phyloP scores from a whole-genome alignment of 163 green algal genomes.

The Scenedesmus sp. region DNA sequence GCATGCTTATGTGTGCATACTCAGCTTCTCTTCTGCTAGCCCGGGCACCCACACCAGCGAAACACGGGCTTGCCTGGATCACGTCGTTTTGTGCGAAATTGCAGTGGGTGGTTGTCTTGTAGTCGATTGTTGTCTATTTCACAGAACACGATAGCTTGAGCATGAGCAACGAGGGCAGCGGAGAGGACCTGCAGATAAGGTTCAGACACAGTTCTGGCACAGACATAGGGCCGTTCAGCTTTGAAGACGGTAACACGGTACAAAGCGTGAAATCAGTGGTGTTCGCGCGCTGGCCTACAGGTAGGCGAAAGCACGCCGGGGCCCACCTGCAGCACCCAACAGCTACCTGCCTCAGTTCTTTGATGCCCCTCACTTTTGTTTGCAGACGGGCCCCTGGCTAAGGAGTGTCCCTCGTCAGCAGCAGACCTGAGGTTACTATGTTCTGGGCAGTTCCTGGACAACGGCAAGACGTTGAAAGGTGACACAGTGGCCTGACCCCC shows the following conservation, averaged over 20 bases:
- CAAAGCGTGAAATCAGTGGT: constrained; percentile 36
- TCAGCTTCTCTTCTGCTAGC: neutral
- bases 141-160: neutral
- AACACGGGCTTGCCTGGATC: neutral
- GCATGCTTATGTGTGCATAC: neutral
- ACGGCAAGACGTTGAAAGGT: constrained; percentile 48
- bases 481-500: neutral
- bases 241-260: constrained; percentile 19
- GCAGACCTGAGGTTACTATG: constrained; percentile 51
- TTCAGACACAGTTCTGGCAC: constrained; percentile 43
- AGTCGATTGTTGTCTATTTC: neutral
- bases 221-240: constrained; percentile 42
- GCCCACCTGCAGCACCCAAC: neutral
- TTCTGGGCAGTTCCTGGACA: constrained; percentile 52
- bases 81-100: neutral
- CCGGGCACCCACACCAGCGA: neutral
- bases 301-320: neutral
- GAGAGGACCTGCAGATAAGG: constrained; percentile 35
- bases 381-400: constrained; percentile 50
- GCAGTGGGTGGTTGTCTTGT: neutral
- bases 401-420: constrained; percentile 47
- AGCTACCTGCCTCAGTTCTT: neutral
- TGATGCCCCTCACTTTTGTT: neutral
- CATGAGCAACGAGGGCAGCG: constrained; percentile 8
- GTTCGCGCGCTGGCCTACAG: constrained; percentile 45